Conservation (phyloP, 345 rosid species). For the Ailanthus altissimus region DNA sequence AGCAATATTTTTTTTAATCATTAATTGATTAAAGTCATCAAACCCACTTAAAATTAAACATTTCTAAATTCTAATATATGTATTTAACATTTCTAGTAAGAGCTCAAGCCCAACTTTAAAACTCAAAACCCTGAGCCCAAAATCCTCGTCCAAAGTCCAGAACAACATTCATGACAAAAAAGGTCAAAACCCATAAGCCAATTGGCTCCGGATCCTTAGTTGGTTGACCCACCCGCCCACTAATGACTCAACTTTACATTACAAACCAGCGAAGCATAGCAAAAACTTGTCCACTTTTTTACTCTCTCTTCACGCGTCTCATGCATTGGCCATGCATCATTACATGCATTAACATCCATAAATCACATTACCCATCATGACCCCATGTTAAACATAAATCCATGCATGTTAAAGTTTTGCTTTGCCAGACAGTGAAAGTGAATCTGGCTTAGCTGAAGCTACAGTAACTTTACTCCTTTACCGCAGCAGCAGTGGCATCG, state of each 20-base stretch:
- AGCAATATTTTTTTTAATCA: too few species aligned
- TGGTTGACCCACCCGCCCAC: neutral
- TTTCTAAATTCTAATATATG: too few species aligned
- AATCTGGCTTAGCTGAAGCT: neutral
- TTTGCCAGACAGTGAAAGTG: slow-evolving; percentile 7
- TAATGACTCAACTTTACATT: neutral
- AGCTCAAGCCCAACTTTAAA: neutral
- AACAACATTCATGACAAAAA: neutral
- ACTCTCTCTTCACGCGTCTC: slow-evolving; percentile 9
- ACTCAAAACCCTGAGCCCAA: neutral
- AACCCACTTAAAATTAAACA: neutral
- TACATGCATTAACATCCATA: neutral
- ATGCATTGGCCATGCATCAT: neutral
- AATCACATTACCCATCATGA: neutral
- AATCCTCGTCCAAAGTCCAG: neutral
- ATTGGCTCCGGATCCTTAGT: neutral
- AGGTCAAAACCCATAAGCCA: neutral
- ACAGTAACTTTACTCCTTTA: neutral
- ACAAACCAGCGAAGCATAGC: neutral
- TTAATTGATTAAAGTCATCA: neutral
- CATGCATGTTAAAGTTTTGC: slow-evolving; percentile 4
- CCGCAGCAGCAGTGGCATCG: neutral
- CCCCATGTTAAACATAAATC: neutral
- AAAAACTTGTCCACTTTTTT: neutral
- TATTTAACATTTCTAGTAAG: neutral